These are phyloP conservation scores for Podosphaera aphanis DNA, from an alignment of 2,329 filamentous ascomycete genomes.

Conservation along the genomic window DNA sequence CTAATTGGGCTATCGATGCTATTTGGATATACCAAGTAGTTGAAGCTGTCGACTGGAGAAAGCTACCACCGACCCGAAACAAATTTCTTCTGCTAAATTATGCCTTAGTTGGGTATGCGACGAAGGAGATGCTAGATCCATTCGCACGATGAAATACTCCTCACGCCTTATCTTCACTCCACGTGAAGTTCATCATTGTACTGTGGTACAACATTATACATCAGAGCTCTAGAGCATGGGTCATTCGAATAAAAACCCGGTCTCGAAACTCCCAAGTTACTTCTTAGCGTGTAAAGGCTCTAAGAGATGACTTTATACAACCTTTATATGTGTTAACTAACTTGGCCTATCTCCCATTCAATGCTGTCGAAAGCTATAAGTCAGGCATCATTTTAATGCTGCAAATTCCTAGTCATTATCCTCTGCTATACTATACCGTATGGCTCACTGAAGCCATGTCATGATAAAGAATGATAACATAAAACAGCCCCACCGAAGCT, in stretches of 20 bases:
- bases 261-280: neutral
- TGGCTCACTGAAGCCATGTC: too few relatives aligned
- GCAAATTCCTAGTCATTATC: too few relatives aligned
- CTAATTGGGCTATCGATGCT: constrained; percentile 1
- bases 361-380: too few relatives aligned
- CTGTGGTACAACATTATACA: neutral
- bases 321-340: too few relatives aligned
- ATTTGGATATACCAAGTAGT: neutral
- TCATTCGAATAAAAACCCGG: neutral
- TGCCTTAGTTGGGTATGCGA: neutral
- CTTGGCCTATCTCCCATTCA: too few relatives aligned
- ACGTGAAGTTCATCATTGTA: neutral
- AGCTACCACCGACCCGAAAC: neutral
- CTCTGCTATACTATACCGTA: too few relatives aligned
- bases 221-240: neutral
- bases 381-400: too few relatives aligned
- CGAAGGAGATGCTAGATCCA: constrained; percentile 1
- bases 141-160: neutral
- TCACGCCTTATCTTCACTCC: too few relatives aligned
- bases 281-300: neutral
- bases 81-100: neutral
- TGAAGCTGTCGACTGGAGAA: constrained; percentile 1
- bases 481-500: too few relatives aligned
- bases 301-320: too few relatives aligned
- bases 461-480: too few relatives aligned